Conservation (phyloP, 345 rosid species). For the Gynandropsis gynandra region DNA sequence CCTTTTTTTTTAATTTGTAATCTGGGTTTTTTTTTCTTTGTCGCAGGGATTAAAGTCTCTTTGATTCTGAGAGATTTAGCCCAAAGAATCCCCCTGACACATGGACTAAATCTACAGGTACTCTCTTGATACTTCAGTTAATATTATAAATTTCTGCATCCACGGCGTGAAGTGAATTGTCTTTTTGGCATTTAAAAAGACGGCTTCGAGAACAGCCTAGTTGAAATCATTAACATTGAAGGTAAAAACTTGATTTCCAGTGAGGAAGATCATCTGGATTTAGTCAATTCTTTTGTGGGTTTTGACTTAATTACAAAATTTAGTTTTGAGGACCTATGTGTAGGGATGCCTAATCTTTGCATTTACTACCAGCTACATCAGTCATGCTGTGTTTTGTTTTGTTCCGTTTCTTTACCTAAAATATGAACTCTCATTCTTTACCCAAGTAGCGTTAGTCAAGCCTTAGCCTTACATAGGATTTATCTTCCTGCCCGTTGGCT, state of each 20-base stretch:
- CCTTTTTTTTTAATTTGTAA: slow-evolving; percentile 8
- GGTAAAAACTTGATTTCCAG: too few relatives aligned
- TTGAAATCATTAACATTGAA: background rate
- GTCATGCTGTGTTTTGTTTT: slow-evolving; percentile 16
- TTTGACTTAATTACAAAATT: background rate
- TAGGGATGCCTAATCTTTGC: slow-evolving; percentile 4
- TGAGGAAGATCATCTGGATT: background rate
- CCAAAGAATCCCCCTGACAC: slow-evolving; percentile 17
- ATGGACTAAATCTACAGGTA: slow-evolving; percentile 19
- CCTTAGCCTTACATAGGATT: background rate
- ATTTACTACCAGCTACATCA: slow-evolving; percentile 1
- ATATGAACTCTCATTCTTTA: too few relatives aligned
- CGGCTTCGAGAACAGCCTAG: background rate
- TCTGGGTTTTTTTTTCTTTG: slow-evolving; percentile 13
- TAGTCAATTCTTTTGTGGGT: background rate
- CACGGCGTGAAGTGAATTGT: background rate
- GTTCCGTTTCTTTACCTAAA: too few relatives aligned
- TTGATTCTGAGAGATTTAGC: slow-evolving; percentile 13
- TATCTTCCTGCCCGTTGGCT: background rate
- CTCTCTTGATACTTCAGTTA: slow-evolving; percentile 6
- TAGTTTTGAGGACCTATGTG: background rate
- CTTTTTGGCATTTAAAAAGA: background rate
- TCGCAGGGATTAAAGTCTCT: slow-evolving; percentile 18
- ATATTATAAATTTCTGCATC: background rate
- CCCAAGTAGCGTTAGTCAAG: background rate